phyloP scores from a whole-genome alignment of 441 rosid species.

The Cnidoscolus chayamansa region DNA sequence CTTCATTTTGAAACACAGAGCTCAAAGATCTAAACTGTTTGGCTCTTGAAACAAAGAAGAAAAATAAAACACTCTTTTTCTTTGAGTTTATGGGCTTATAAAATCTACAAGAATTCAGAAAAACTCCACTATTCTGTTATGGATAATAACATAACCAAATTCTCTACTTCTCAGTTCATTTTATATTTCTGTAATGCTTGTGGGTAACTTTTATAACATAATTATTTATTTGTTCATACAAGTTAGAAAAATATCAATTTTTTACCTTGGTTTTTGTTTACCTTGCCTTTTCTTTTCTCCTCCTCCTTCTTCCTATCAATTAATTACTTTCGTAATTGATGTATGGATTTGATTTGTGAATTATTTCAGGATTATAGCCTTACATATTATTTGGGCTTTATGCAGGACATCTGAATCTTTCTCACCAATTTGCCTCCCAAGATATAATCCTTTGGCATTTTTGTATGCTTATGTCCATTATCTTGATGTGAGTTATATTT shows the following conservation, averaged over 20 bases:
- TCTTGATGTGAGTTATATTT: conserved; percentile 73
- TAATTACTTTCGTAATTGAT: too few relatives aligned
- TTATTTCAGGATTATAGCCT: conserved; percentile 14
- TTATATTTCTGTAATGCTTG: background rate
- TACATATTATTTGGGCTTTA: conserved; percentile 17
- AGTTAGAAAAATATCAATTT: too few relatives aligned
- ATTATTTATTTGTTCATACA: too few relatives aligned
- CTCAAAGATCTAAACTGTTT: too few relatives aligned
- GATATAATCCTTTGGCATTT: conserved; percentile 94
- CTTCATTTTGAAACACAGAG: too few relatives aligned
- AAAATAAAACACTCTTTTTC: background rate
- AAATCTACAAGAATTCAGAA: background rate
- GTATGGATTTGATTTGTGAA: conserved; percentile 3
- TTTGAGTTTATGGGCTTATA: background rate
- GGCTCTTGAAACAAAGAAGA: too few relatives aligned
- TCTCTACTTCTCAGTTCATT: background rate
- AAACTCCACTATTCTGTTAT: background rate
- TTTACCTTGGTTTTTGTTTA: too few relatives aligned
- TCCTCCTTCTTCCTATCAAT: too few relatives aligned
- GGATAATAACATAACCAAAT: background rate
- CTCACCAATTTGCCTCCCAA: conserved; percentile 55
- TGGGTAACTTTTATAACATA: too few relatives aligned
- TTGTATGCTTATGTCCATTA: conserved; percentile 91
- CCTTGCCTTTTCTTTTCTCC: background rate
- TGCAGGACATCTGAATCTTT: too few relatives aligned